Evolutionary conservation across 2,329 filamentous ascomycete genomes (phyloP).

Genomic region (Truncatella angustata): DNA sequence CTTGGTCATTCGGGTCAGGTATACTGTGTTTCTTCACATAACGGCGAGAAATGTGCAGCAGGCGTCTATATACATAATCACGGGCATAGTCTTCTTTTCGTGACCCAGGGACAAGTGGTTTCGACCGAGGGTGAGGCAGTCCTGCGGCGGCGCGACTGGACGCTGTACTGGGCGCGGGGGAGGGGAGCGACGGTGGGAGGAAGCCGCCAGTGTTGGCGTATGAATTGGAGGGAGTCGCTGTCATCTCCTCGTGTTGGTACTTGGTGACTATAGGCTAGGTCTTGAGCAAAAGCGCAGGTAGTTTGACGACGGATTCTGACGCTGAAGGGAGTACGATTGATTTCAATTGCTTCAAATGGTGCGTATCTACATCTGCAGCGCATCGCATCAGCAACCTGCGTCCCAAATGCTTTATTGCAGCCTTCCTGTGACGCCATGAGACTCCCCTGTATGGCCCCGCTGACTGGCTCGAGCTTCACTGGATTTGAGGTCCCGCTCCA

Average conservation of each 20-base stretch:
- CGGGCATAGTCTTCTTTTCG: conserved; percentile 59
- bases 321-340: neutral
- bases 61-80: conserved; percentile 52
- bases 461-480: no score
- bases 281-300: neutral
- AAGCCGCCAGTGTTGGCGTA: conserved; percentile 46
- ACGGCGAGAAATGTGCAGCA: conserved; percentile 54
- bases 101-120: conserved; percentile 53
- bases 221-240: neutral
- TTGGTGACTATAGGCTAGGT: neutral
- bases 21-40: conserved; percentile 59
- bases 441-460: no score
- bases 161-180: conserved; percentile 51
- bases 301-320: neutral
- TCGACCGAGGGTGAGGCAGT: conserved; percentile 55
- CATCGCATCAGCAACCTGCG: no score
- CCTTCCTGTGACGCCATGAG: no score
- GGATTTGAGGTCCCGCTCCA: no score
- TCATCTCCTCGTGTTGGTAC: neutral
- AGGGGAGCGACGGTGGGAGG: conserved; percentile 47
- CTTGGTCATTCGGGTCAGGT: conserved; percentile 42
- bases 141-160: conserved; percentile 38
- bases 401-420: no score
- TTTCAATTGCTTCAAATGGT: neutral
- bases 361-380: neutral